A percentile compares a stretch with the other conserved stretches of the same genome.
Conservation (phyloP, 768 basidiomycete species). For the Suillus subalutaceus region DNA sequence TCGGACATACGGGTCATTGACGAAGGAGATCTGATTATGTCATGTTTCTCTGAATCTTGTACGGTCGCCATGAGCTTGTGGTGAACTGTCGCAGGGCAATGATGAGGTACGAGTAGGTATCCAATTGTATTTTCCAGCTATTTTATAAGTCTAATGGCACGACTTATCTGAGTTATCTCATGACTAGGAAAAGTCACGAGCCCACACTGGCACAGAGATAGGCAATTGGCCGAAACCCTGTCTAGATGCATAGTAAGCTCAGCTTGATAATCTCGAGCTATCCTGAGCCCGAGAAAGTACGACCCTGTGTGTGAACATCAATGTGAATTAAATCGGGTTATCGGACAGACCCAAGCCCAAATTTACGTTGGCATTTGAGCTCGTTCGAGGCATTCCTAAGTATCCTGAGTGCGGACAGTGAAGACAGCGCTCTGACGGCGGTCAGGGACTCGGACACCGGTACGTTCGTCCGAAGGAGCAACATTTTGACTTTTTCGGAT, state of each 20-base stretch:
- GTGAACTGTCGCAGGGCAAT: neutral
- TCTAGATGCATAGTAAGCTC: neutral
- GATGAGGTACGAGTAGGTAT: neutral
- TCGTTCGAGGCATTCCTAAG: neutral
- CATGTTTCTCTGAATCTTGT: neutral
- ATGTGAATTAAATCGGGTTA: neutral
- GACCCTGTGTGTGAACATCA: neutral
- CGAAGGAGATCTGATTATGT: neutral
- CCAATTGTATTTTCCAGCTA: neutral
- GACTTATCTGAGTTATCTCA: neutral
- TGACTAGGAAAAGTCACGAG: slow-evolving; percentile 5
- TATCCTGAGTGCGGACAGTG: neutral
- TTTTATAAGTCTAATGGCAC: neutral
- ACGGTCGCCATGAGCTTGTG: neutral
- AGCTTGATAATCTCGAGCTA: neutral
- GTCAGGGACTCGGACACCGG: neutral
- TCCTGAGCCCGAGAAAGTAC: neutral
- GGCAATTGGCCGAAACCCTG: neutral
- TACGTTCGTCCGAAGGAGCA: neutral
- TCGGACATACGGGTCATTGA: slow-evolving; percentile 2
- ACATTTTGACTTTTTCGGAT: neutral
- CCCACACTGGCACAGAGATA: neutral
- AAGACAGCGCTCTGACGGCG: neutral
- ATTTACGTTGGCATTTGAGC: neutral
- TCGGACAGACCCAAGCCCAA: neutral